These are phyloP conservation scores for Rubia balearica DNA, from an alignment of 305 asterid genomes.

Conservation along the genomic window DNA sequence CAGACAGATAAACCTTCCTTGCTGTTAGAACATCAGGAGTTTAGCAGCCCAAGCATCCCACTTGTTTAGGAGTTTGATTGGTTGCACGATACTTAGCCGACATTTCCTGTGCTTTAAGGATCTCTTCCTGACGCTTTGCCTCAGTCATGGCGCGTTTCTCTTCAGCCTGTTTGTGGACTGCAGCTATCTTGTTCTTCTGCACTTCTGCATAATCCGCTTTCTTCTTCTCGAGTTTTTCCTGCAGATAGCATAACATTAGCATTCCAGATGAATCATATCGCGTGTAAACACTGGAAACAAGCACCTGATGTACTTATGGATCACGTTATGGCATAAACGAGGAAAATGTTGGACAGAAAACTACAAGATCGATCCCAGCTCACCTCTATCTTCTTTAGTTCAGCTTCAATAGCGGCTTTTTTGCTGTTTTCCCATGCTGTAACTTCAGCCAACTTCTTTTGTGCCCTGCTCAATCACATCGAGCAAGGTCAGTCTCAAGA, in stretches of 20 bases:
- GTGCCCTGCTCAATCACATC: constrained; percentile 47
- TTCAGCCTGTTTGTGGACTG: constrained; percentile 66
- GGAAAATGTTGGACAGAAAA: not conserved
- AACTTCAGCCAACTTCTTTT: constrained; percentile 64
- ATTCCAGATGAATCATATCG: not conserved
- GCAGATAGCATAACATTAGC: constrained; percentile 13
- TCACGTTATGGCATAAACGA: not conserved
- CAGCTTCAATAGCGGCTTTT: constrained; percentile 62
- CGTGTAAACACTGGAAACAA: not conserved
- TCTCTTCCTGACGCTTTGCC: constrained; percentile 54
- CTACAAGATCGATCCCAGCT: not conserved
- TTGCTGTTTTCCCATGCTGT: constrained; percentile 77
- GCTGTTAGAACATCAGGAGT: not conserved
- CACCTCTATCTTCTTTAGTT: constrained; percentile 74
- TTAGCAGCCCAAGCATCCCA: constrained; percentile 51
- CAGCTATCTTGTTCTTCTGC: constrained; percentile 58
- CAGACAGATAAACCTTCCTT: not conserved
- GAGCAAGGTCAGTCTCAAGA: not conserved
- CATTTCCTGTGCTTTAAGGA: constrained; percentile 63
- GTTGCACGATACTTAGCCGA: constrained; percentile 74
- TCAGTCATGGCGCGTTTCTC: constrained; percentile 64
- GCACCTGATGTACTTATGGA: not conserved
- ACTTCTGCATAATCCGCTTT: constrained; percentile 70
- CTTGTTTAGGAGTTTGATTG: constrained; percentile 49
- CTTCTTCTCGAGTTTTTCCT: constrained; percentile 71